Base-by-base conservation (phyloP, 2,329 filamentous ascomycete species). In the Colletotrichum sp. region DNA sequence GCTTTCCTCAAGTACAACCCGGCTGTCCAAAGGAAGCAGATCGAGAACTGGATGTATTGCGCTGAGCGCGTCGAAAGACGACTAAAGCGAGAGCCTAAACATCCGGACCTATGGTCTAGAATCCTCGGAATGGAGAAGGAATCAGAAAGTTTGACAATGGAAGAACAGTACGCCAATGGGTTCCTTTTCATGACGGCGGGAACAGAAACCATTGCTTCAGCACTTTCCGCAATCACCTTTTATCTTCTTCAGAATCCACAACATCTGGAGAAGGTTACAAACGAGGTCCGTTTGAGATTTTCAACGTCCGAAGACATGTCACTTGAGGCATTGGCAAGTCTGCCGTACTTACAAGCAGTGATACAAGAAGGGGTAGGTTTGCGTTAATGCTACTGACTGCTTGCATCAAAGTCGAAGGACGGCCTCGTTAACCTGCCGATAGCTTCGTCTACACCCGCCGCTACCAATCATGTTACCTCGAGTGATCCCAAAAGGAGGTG, bases 111-210 rank as follows among this genome's bases (percentile, higher is more conserved):
- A 28, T 71, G 68, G 68, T 71, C 68, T 10, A 71, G 68, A 18
- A 71, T 71, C 9, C 57, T 71, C 10, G 39, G 48, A 28, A 71
- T 64, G 59, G 63, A 36, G 8, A 60, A 64, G 3, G 68, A 71
- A 16, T 21, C 68, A 4, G 68, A 71, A 21, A 52, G 68, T 9
- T 16, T 71, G 1, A 71, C 68, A 10, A 71, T 71, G 68, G 68
- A 71, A 55, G 68, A 71, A 21, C 68, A 71, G 28, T 71, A 71
- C 21, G 68, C 68, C 28, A 71, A 71, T 7, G 68, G 36, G 1
- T 71, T 71, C 21, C 68, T 71, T 2, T 71, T 71, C 68, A 71
- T 71, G 68, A 71, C 68, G 14, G 68, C 68, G 26, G 68, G 68
- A 7, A 71, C 68, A 10, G 68, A 71, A 16, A 71, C 68, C n/a